phyloP scores from a whole-genome alignment of 768 basidiomycete species.

The Leccinellum albellum region DNA sequence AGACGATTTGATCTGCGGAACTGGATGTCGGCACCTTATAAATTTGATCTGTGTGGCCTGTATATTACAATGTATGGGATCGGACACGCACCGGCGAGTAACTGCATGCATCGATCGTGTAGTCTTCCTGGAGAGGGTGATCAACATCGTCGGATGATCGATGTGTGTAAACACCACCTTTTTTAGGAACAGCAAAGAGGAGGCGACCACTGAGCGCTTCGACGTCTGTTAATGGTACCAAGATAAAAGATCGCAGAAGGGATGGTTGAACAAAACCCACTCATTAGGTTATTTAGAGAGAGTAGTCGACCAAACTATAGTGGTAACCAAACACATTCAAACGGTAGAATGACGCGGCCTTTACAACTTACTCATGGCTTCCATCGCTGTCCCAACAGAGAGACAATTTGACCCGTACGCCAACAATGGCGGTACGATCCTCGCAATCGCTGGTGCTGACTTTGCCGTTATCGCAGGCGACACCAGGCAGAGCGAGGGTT shows the following conservation, averaged over 20 bases:
- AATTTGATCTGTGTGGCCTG: not conserved
- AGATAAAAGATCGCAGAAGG: not conserved
- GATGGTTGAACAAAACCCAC: conserved; percentile 4
- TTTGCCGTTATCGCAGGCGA: conserved; percentile 96
- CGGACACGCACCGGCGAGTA: conserved; percentile 66
- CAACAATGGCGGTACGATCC: conserved; percentile 93
- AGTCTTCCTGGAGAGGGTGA: conserved; percentile 59
- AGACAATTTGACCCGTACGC: conserved; percentile 84
- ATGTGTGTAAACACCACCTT: conserved; percentile 52
- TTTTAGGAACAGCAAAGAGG: conserved; percentile 96
- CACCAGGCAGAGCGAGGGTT: conserved; percentile 96
- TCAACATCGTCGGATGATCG: not conserved
- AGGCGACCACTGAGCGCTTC: conserved; percentile 81
- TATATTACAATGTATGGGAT: no score
- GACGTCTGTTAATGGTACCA: conserved; percentile 41
- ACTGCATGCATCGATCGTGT: conserved; percentile 83
- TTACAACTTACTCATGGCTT: not conserved
- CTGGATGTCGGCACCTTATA: conserved; percentile 87
- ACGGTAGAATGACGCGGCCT: not conserved
- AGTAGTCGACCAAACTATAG: no score
- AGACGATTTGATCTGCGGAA: conserved; percentile 84
- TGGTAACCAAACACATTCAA: not conserved
- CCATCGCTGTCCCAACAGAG: conserved; percentile 41
- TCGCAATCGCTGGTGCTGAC: conserved; percentile 90
- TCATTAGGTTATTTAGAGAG: conserved; percentile 16